Conservation (phyloP, 2,329 filamentous ascomycete species). For the Aureobasidium subglaciale region DNA sequence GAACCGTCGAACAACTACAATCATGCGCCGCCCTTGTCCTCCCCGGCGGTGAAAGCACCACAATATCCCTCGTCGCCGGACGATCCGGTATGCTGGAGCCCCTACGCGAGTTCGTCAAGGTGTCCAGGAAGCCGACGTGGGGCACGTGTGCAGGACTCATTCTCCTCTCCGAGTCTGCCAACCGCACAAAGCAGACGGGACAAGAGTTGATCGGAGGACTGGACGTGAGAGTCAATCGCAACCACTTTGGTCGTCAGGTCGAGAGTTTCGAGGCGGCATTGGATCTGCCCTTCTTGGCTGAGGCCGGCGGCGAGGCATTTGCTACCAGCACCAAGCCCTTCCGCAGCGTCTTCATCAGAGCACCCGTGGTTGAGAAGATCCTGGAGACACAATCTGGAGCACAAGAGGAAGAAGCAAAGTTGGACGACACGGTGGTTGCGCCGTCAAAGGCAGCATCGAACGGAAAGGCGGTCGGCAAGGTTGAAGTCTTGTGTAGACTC, state of each 20-base stretch:
- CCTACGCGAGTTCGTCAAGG: conserved; percentile 82
- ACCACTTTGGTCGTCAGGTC: conserved; percentile 89
- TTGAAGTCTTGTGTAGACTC: conserved; percentile 53
- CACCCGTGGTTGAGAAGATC: conserved; percentile 83
- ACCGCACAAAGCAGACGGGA: conserved; percentile 80
- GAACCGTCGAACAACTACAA: conserved; percentile 63
- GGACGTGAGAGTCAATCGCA: conserved; percentile 82
- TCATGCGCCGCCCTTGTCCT: conserved; percentile 78
- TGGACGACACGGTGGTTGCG: conserved; percentile 49
- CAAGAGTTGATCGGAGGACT: conserved; percentile 91
- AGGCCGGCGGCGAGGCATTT: conserved; percentile 24
- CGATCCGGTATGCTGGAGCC: conserved; percentile 77
- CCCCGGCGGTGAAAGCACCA: conserved; percentile 90
- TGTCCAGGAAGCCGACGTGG: conserved; percentile 77
- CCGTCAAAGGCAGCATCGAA: conserved; percentile 44
- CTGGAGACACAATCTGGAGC: conserved; percentile 47
- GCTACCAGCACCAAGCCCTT: conserved; percentile 46
- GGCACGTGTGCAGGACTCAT: conserved; percentile 95
- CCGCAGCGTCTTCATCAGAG: conserved; percentile 84
- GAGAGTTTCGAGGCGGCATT: conserved; percentile 81
- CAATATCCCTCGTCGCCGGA: conserved; percentile 80
- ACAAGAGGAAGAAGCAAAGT: conserved; percentile 42
- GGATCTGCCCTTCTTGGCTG: conserved; percentile 61
- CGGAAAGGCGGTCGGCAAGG: conserved; percentile 41
- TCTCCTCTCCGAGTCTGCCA: conserved; percentile 78